Conservation (phyloP, 345 rosid genomes). For the Capsella bursapastoris region DNA sequence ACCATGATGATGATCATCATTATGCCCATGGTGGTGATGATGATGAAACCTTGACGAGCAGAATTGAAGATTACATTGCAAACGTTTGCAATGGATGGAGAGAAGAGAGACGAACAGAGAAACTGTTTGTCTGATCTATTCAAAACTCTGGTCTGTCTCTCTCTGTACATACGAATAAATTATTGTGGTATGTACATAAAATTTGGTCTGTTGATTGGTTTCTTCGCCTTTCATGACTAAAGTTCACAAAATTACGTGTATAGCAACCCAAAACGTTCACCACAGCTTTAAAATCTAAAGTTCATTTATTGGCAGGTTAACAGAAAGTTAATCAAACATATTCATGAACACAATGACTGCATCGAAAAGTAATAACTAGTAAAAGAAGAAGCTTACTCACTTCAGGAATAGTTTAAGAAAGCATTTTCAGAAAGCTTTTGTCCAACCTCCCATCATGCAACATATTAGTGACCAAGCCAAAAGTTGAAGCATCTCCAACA, state of each 20-base stretch:
- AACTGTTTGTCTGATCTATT: conserved; percentile 27
- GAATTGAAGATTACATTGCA: conserved; percentile 42
- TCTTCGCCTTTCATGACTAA: too few relatives aligned
- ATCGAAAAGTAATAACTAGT: too few relatives aligned
- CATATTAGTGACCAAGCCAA: not conserved
- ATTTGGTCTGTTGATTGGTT: not conserved
- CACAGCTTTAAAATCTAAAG: too few relatives aligned
- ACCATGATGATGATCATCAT: conserved; percentile 26
- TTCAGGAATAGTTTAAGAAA: not conserved
- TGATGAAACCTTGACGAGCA: conserved; percentile 35
- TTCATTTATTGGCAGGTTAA: too few relatives aligned
- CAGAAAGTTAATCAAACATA: too few relatives aligned
- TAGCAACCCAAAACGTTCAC: too few relatives aligned
- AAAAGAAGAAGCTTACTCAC: too few relatives aligned
- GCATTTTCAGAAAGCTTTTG: not conserved
- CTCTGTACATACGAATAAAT: conserved; percentile 4
- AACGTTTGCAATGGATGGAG: conserved; percentile 41
- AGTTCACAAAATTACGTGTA: too few relatives aligned
- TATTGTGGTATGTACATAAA: conserved; percentile 27
- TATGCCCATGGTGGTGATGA: conserved; percentile 13
- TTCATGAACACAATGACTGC: too few relatives aligned
- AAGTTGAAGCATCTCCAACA: not conserved
- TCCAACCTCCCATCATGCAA: not conserved
- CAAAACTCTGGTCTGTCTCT: not conserved
- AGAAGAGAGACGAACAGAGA: conserved; percentile 39